Evolutionary conservation across 1,139 yeast species (phyloP), one percentile per base, ranked within the genome.

Genomic region (Taiozyma sp.): DNA sequence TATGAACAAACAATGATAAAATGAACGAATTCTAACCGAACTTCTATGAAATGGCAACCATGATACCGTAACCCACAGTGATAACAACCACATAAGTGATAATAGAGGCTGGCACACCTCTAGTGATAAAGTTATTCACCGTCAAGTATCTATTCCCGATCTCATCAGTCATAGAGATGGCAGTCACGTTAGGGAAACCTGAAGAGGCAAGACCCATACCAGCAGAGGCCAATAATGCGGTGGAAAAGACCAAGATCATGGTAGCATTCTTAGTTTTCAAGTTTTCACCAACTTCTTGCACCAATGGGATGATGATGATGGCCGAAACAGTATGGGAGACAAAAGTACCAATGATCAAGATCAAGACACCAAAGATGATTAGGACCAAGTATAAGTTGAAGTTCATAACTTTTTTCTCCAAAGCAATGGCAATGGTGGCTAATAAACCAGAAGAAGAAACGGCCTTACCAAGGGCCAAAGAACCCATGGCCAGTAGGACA

Each of bases 241-340:
- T 81, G 43, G 83, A 81, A 76, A 84, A 83, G 56, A 84, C 82
- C 59, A 85, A 71, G 54, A 84, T 70, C 45, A 84, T 75, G 32
- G 89, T 84, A 28, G 75, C 66, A 34, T 67, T 66, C 39, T 79
- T 77, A 22, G 67, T 71, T 2, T 75, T 70, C 67, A 85, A 69
- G 51, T 75, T 71, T 52, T 78, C 75, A 52, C 91, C 92, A 55
- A 84, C 80, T 65, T 84, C 87, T 51, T 83, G 76, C 27, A 85
- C 87, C 55, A 85, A 70, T 32, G 92, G 92, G 47, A 85, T 75
- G 52, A 84, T 76, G 54, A 85, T 84, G 58, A 85, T 78, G 0
- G 92, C 91, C 9, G 91, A 87, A 28, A 84, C 92, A 0, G 92
- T 85, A 66, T 85, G 92, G 6, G 87, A 80, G 23, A 85, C 89